phyloP scores from a whole-genome alignment of 1,284 basidiomycete genomes.

The Malassezia psittaci region DNA sequence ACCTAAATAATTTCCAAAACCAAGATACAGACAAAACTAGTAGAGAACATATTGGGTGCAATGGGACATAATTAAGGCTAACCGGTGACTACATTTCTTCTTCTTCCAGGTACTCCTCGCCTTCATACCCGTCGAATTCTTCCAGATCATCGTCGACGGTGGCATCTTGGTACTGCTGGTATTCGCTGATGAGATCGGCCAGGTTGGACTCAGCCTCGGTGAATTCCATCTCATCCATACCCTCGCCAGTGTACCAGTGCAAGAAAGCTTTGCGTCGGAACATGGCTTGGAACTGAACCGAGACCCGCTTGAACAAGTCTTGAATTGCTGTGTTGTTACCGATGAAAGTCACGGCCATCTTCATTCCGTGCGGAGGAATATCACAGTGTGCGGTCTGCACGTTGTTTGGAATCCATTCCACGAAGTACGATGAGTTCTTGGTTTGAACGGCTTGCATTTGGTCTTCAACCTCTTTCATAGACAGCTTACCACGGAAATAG shows the following conservation, averaged over 20 bases:
- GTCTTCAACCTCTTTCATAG: slow-evolving; percentile 98
- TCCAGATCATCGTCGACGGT: slow-evolving; percentile 49
- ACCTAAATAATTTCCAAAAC: too few species aligned
- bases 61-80: slow-evolving; percentile 1
- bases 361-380: slow-evolving; percentile 69
- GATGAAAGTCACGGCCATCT: slow-evolving; percentile 66
- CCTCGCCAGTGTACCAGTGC: slow-evolving; percentile 70
- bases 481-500: slow-evolving; percentile 93
- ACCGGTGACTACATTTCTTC: slow-evolving; percentile 15
- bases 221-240: slow-evolving; percentile 98
- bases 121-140: slow-evolving; percentile 20
- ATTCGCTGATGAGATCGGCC: slow-evolving; percentile 46
- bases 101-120: slow-evolving; percentile 15
- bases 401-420: slow-evolving; percentile 75
- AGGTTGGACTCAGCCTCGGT: slow-evolving; percentile 94
- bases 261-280: slow-evolving; percentile 97
- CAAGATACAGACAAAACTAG: too few species aligned
- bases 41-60: neutral
- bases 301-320: slow-evolving; percentile 77
- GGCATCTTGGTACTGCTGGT: slow-evolving; percentile 93
- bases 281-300: slow-evolving; percentile 96
- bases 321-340: slow-evolving; percentile 88
- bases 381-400: slow-evolving; percentile 91
- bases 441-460: slow-evolving; percentile 91
- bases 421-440: slow-evolving; percentile 95